These are phyloP conservation scores for Blastocladiella emersonii DNA, from an alignment of 371 early-diverging fungal genomes.

Conservation along the genomic window DNA sequence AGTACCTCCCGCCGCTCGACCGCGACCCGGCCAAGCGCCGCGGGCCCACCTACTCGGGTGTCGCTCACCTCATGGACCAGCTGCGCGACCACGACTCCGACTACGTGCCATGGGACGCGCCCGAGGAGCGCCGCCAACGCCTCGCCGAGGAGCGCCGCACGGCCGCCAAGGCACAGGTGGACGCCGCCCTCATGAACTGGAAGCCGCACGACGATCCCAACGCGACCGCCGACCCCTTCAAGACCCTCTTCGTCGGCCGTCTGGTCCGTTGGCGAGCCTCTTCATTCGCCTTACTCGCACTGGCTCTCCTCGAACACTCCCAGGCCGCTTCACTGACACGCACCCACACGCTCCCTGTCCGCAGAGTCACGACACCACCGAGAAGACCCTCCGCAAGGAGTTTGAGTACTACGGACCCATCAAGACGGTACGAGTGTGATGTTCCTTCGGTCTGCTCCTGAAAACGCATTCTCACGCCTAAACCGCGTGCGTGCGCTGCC, in stretches of 20 bases:
- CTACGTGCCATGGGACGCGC: conserved; percentile 57
- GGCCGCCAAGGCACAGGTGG: background rate
- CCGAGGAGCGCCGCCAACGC: conserved; percentile 51
- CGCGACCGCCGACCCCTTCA: conserved; percentile 66
- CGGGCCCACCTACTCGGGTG: conserved; percentile 43
- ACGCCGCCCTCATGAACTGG: background rate
- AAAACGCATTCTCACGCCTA: background rate
- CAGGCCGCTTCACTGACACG: too few species aligned
- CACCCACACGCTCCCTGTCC: background rate
- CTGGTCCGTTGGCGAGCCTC: conserved; percentile 27
- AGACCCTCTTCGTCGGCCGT: conserved; percentile 79
- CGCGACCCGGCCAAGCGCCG: conserved; percentile 47
- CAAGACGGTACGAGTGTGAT: conserved; percentile 39
- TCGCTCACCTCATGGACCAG: conserved; percentile 47
- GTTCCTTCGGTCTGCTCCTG: background rate
- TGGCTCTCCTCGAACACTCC: too few species aligned
- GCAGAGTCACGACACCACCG: conserved; percentile 60
- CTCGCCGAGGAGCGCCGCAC: conserved; percentile 26
- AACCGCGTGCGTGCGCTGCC: background rate
- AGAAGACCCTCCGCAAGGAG: conserved; percentile 58
- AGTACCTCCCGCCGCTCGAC: conserved; percentile 57
- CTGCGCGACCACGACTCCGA: conserved; percentile 49
- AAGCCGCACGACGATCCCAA: conserved; percentile 18
- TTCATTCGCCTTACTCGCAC: background rate
- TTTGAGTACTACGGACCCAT: conserved; percentile 78